phyloP scores from a whole-genome alignment of 169 alveolate species.

The Perkinsus marinus region DNA sequence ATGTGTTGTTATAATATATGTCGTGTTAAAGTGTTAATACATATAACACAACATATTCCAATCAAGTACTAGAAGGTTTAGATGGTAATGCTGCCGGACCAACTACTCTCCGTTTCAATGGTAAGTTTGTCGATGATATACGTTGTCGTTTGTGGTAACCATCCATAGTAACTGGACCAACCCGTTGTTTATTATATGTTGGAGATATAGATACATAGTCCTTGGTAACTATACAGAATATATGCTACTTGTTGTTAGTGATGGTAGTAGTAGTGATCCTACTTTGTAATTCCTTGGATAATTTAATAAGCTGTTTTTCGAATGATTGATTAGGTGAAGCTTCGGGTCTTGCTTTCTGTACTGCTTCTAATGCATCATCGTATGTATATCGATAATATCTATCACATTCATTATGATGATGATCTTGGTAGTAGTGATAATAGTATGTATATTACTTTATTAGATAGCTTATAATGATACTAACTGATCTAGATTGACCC shows the following conservation, averaged over 20 bases:
- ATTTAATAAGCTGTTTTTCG: background rate
- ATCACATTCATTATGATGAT: too few relatives aligned
- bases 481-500: background rate
- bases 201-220: background rate
- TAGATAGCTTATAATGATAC: background rate
- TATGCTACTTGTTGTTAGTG: background rate
- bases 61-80: too few relatives aligned
- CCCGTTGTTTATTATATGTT: too few relatives aligned
- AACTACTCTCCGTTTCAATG: too few relatives aligned
- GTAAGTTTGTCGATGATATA: too few relatives aligned
- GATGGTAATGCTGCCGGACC: too few relatives aligned
- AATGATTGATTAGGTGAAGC: background rate
- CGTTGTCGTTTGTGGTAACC: too few relatives aligned
- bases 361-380: background rate
- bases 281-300: background rate
- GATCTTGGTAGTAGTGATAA: too few relatives aligned
- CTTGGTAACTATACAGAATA: background rate
- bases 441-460: background rate
- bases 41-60: background rate
- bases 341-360: background rate
- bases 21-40: background rate
- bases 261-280: background rate
- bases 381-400: background rate
- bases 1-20: background rate
- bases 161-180: too few relatives aligned